Evolutionary conservation across 2,329 filamentous ascomycete species (phyloP).

Genomic region (Endoconidiophora polonica): DNA sequence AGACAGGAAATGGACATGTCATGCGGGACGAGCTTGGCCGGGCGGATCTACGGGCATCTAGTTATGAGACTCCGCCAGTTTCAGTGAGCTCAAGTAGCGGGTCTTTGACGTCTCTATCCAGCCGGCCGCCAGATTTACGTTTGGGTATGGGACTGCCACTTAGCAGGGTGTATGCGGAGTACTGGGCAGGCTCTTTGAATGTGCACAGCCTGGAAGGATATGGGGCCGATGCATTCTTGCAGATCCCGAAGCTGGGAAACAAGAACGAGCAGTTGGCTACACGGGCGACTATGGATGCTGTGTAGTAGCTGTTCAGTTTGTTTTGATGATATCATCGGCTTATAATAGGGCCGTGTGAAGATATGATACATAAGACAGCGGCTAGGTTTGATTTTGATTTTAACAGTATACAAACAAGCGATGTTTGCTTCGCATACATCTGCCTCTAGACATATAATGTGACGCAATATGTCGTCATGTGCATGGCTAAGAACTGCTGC

Average conservation of each 20-base stretch:
- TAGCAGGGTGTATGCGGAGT: constrained; percentile 89
- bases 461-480: background rate
- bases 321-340: constrained; percentile 16
- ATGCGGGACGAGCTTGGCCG: constrained; percentile 24
- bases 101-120: constrained; percentile 66
- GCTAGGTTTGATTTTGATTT: background rate
- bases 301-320: constrained; percentile 31
- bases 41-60: constrained; percentile 26
- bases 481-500: no score
- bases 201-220: constrained; percentile 90
- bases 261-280: constrained; percentile 89
- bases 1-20: constrained; percentile 19
- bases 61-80: constrained; percentile 18
- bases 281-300: constrained; percentile 59
- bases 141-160: constrained; percentile 88
- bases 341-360: background rate
- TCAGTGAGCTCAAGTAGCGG: constrained; percentile 24
- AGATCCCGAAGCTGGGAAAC: constrained; percentile 91
- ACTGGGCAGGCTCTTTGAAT: constrained; percentile 88
- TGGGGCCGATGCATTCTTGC: constrained; percentile 86
- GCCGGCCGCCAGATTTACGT: constrained; percentile 67
- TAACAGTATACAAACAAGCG: no score
- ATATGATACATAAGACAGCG: no score
- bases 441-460: background rate
- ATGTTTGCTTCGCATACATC: background rate